Conservation (phyloP, 2,329 filamentous ascomycete genomes). For the Teratosphaeria epicoccoides region DNA sequence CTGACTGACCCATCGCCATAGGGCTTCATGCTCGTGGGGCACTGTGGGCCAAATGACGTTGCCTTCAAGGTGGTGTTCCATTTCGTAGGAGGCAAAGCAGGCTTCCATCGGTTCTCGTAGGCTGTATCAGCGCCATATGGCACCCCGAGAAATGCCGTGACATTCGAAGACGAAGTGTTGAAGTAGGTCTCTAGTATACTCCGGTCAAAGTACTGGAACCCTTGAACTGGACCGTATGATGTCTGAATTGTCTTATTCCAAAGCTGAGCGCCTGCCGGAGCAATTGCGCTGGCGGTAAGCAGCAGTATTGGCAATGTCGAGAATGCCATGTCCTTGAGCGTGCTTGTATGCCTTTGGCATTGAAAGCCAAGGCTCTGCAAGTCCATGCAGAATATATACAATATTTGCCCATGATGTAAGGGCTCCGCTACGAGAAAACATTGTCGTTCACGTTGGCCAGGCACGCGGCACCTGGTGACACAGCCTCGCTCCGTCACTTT, state of each 20-base stretch:
- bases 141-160: neutral
- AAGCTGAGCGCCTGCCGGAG: neutral
- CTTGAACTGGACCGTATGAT: neutral
- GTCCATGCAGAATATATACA: neutral
- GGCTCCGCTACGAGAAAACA: neutral
- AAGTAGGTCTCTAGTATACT: neutral
- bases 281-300: neutral
- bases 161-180: neutral
- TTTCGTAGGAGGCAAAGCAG: neutral
- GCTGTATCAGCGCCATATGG: neutral
- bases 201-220: neutral
- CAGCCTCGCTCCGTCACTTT: too few relatives aligned
- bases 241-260: neutral
- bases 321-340: neutral
- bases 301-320: neutral
- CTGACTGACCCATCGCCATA: neutral
- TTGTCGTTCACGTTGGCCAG: neutral
- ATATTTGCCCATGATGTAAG: neutral
- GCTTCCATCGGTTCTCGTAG: neutral
- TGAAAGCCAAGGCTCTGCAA: neutral
- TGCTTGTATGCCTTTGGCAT: neutral
- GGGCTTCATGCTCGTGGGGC: neutral
- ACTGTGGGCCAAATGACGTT: neutral
- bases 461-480: too few relatives aligned
- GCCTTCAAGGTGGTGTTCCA: neutral